phyloP scores from a whole-genome alignment of 208 protist species.

The Leishmania martiniquensis region DNA sequence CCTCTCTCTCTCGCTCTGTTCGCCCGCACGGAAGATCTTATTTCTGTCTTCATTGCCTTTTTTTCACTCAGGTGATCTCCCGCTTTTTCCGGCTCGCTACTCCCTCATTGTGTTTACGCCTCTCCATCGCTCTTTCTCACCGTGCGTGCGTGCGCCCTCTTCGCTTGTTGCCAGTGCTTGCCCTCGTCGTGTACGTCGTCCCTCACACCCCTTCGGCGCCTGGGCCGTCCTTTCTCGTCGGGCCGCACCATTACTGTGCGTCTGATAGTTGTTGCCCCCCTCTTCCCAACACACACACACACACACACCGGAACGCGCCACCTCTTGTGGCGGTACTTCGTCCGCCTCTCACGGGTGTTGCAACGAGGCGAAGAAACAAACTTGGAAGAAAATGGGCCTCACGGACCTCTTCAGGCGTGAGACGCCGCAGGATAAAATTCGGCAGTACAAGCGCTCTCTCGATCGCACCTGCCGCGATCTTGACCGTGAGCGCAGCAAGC shows the following conservation, averaged over 20 bases:
- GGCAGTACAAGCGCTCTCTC: slow-evolving; percentile 96
- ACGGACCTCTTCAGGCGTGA: slow-evolving; percentile 80
- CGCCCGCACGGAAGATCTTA: background rate
- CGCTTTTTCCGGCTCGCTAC: too few relatives aligned
- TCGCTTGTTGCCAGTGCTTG: too few relatives aligned
- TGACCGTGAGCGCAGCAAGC: slow-evolving; percentile 95
- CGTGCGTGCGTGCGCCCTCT: too few relatives aligned
- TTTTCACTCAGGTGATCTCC: too few relatives aligned
- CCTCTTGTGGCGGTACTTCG: background rate
- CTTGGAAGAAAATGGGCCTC: slow-evolving; percentile 49
- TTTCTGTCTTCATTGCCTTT: background rate
- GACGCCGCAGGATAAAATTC: slow-evolving; percentile 94
- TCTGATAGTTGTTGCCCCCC: background rate
- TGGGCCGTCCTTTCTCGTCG: background rate
- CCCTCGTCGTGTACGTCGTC: too few relatives aligned
- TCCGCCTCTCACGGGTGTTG: background rate
- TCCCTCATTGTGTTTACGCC: background rate
- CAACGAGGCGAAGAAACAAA: background rate
- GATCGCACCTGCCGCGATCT: slow-evolving; percentile 95
- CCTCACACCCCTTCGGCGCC: background rate
- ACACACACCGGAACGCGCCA: background rate
- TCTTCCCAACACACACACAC: background rate
- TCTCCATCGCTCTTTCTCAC: too few relatives aligned
- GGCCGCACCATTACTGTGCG: background rate
- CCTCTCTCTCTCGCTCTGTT: background rate